Evolutionary conservation across 2,329 filamentous ascomycete species (phyloP), one percentile per base, ranked within the genome.

Genomic region (Ascochyta koolunga): DNA sequence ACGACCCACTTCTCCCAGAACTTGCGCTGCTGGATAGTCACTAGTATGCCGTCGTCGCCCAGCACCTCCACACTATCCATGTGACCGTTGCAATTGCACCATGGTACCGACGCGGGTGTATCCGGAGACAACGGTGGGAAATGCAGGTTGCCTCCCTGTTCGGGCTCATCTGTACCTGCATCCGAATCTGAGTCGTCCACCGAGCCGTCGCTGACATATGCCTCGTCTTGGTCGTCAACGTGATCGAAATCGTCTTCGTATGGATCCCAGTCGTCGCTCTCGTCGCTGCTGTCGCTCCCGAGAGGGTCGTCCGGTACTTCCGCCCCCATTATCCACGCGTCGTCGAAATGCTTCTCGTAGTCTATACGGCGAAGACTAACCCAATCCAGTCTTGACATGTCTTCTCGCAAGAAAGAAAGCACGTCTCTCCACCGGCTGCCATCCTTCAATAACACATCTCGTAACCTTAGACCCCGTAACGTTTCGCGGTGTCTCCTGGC

Each of bases 351-450:
- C 31, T 74, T 76, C 2, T 79, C 80, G 62, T 89, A 89, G 32
- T 84, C 82, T 41, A 88, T 84, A 5, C 83, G 76, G 31, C 83
- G 77, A n/a, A 89, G 72, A 60, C 84, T 85, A 25, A 89, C 79
- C 79, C 84, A 87, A 39, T 87, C 82, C 15, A 89, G 72, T 22
- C 78, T 76, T 29, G 77, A 73, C 78, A 87, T 83, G 42, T 86
- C 79, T 8, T 80, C 74, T 41, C 83, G 80, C 13, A 89, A 73
- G 18, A 81, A 80, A 4, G 73, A 68, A 0, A 89, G 77, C 0
- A 89, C 79, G 49, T 87, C 82, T 57, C 79, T 80, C 87, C 87
- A 89, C 54, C 76, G 75, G 51, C 82, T 83, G 1, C 81, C 83
- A 6, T 84, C 79, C 50, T 83, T 84, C 8, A 89, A 76, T 19